Conservation (phyloP, 176 grass and related monocot genomes). For the Ampelocalamus luodianensis region DNA sequence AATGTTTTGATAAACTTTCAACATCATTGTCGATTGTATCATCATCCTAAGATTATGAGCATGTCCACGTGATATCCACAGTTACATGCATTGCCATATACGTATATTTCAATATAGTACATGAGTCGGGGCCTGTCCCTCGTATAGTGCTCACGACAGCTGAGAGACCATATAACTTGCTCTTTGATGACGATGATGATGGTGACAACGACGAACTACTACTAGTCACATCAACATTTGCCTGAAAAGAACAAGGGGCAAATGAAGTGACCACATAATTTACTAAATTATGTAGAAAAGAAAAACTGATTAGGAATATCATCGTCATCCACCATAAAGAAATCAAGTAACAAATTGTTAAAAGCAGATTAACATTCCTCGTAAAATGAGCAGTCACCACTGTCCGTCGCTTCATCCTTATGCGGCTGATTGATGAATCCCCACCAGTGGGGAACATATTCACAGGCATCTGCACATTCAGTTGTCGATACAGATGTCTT, state of each 20-base stretch:
- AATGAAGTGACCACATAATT: conserved; percentile 3
- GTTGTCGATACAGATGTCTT: conserved; percentile 42
- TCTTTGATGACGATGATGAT: conserved; percentile 12
- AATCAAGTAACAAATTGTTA: not conserved
- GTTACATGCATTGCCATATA: too few species aligned
- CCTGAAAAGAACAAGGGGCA: conserved; percentile 13
- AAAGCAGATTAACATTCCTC: conserved; percentile 28
- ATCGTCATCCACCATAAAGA: conserved; percentile 1
- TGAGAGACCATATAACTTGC: conserved; percentile 60
- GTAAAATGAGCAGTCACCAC: not conserved
- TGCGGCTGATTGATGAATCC: conserved; percentile 35
- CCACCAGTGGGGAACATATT: conserved; percentile 42
- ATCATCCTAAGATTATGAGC: too few species aligned
- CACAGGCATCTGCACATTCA: conserved; percentile 51
- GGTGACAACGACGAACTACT: not conserved
- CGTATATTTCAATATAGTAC: too few species aligned
- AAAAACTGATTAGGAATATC: not conserved
- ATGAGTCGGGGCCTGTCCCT: too few species aligned
- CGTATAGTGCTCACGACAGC: conserved; percentile 72
- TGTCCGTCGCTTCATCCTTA: conserved; percentile 19
- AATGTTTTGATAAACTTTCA: too few species aligned
- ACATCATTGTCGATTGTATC: too few species aligned
- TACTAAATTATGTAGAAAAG: not conserved
- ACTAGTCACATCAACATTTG: conserved; percentile 32
- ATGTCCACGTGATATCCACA: too few species aligned